Percentiles rank a stretch among this genome's conserved stretches.
These are phyloP conservation scores for Dictyostelium intermedium DNA, from an alignment of 78 protist species.

Conservation along the genomic window DNA sequence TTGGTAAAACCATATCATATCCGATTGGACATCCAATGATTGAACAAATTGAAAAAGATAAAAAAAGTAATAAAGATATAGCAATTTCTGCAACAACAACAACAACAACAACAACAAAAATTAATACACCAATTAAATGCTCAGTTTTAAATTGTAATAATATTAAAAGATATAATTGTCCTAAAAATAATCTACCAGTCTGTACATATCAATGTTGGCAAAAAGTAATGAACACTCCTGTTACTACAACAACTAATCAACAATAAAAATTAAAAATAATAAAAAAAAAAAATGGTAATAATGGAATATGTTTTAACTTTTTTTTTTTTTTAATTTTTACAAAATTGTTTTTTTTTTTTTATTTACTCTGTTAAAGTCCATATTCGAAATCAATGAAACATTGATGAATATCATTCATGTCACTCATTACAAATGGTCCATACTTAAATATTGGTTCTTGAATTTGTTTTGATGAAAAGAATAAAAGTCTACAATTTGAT, in stretches of 20 bases:
- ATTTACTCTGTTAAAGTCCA: background rate
- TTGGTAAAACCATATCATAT: constrained; percentile 20
- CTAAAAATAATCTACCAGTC: constrained; percentile 49
- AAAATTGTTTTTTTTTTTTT: background rate
- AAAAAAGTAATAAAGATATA: background rate
- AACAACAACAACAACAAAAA: background rate
- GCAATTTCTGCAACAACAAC: background rate
- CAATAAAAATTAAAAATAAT: background rate
- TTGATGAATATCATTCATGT: constrained; percentile 83
- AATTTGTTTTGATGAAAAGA: constrained; percentile 74
- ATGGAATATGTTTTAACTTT: background rate
- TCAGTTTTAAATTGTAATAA: constrained; percentile 43
- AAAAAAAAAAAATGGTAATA: background rate
- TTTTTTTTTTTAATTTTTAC: background rate
- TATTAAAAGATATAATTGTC: constrained; percentile 58
- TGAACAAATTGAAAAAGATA: background rate
- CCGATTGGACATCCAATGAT: constrained; percentile 1
- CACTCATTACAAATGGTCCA: constrained; percentile 94
- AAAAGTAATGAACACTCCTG: background rate
- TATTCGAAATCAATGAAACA: constrained; percentile 74
- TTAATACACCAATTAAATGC: background rate
- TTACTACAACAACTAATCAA: background rate
- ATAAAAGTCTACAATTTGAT: constrained; percentile 29
- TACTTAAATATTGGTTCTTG: constrained; percentile 81
- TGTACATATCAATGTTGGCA: constrained; percentile 67